A percentile compares a stretch with the other conserved stretches of the same genome.
Evolutionary conservation across 169 alveolate genomes (phyloP).

Genomic region (Condylostoma magnum): DNA sequence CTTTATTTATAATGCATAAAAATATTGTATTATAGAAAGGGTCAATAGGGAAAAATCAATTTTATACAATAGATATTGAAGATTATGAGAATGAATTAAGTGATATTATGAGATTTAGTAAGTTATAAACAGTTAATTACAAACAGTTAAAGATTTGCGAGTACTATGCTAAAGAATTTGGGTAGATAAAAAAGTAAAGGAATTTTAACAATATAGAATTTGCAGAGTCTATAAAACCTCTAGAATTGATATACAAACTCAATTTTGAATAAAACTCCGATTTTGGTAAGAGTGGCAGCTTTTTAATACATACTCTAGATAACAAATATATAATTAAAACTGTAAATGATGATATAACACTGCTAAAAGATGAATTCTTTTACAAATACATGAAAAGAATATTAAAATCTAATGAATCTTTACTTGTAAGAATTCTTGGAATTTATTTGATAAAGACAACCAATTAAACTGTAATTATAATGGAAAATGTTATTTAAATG

Average conservation of each 20-base stretch:
- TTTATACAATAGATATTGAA: no score
- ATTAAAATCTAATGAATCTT: neutral
- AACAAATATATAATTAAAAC: constrained; percentile 8
- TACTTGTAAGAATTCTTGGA: neutral
- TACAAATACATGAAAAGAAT: neutral
- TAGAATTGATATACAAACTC: neutral
- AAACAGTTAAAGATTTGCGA: no score
- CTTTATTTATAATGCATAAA: no score
- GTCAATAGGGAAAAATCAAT: no score
- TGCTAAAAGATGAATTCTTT: neutral
- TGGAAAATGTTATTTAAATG: constrained; percentile 6
- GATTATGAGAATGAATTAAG: no score
- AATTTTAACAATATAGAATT: no score
- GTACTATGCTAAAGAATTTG: no score
- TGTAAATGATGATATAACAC: neutral
- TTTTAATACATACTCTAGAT: neutral
- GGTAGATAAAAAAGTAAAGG: no score
- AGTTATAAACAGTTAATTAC: no score
- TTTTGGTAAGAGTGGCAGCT: neutral
- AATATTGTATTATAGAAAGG: no score
- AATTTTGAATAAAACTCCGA: neutral
- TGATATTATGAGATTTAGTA: no score
- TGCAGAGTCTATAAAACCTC: no score
- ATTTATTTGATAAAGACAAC: neutral
- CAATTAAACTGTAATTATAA: neutral